Percentiles rank a stretch among this genome's conserved stretches.
phyloP scores from a whole-genome alignment of 768 basidiomycete genomes.

The Boletus huronensis region DNA sequence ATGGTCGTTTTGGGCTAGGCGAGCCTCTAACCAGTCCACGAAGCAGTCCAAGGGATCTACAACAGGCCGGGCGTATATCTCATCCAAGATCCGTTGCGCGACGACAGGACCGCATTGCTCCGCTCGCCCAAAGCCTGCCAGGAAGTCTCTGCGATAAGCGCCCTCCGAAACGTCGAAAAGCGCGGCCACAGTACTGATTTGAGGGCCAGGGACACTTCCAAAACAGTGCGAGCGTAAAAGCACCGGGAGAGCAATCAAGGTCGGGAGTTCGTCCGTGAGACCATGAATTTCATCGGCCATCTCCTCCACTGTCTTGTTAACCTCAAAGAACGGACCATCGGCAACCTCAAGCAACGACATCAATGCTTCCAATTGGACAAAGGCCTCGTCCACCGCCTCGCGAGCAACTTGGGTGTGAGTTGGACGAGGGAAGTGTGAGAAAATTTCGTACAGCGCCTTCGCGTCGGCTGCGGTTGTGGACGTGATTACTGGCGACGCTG shows the following conservation, averaged over 20 bases:
- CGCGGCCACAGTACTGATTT: constrained; percentile 39
- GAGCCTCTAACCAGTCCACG: constrained; percentile 46
- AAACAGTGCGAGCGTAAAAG: constrained; percentile 48
- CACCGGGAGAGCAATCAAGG: constrained; percentile 70
- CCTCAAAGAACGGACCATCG: constrained; percentile 27
- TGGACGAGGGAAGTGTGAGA: constrained; percentile 62
- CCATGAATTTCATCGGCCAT: constrained; percentile 42
- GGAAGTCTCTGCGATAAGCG: constrained; percentile 63
- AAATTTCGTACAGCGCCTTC: constrained; percentile 57
- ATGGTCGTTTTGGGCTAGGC: constrained; percentile 10
- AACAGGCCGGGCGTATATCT: constrained; percentile 36
- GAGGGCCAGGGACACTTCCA: not conserved
- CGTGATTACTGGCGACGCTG: constrained; percentile 50
- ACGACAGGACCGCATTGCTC: constrained; percentile 67
- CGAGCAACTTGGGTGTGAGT: constrained; percentile 54
- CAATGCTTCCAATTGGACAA: constrained; percentile 58
- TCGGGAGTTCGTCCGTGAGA: constrained; percentile 63
- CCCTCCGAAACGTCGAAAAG: constrained; percentile 58
- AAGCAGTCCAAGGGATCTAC: constrained; percentile 32
- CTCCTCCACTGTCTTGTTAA: constrained; percentile 23
- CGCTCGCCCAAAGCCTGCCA: constrained; percentile 73
- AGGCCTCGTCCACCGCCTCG: constrained; percentile 80
- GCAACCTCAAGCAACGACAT: constrained; percentile 54
- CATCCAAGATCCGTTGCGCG: constrained; percentile 53
- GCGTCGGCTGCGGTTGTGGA: constrained; percentile 56